A percentile compares a stretch with the other conserved stretches of the same genome.
Evolutionary conservation across 352 stramenopile genomes (phyloP).

Genomic region (Pythium vanterpoolii): DNA sequence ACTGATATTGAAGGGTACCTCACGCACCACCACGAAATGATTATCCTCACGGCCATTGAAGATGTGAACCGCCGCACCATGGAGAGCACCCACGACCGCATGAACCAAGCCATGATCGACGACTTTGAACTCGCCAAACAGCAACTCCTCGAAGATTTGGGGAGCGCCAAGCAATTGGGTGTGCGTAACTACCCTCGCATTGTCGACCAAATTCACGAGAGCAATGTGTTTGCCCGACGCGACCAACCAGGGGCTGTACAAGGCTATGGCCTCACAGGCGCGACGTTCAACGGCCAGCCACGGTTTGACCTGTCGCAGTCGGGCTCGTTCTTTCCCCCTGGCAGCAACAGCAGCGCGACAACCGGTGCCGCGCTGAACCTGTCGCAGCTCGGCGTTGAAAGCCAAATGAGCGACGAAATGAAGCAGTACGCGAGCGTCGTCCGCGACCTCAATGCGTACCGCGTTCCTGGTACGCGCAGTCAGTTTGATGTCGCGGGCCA

Average conservation of each 20-base stretch:
- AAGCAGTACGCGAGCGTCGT: slow-evolving; percentile 73
- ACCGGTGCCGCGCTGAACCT: slow-evolving; percentile 35
- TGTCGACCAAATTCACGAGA: slow-evolving; percentile 37
- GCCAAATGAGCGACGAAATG: slow-evolving; percentile 81
- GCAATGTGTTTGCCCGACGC: slow-evolving; percentile 48
- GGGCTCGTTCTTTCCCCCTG: slow-evolving; percentile 23
- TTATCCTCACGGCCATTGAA: slow-evolving; percentile 88
- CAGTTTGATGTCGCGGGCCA: slow-evolving; percentile 62
- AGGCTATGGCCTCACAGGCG: slow-evolving; percentile 45
- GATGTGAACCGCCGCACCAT: slow-evolving; percentile 80
- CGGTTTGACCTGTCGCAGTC: slow-evolving; percentile 46
- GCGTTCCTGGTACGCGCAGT: slow-evolving; percentile 63
- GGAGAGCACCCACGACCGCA: slow-evolving; percentile 74
- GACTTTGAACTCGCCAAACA: slow-evolving; percentile 81
- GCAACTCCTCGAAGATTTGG: slow-evolving; percentile 67
- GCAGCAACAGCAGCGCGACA: slow-evolving; percentile 23
- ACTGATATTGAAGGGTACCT: slow-evolving; percentile 88
- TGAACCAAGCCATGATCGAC: slow-evolving; percentile 86
- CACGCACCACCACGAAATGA: slow-evolving; percentile 90
- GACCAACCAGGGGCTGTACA: slow-evolving; percentile 18
- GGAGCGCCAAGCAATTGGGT: slow-evolving; percentile 59
- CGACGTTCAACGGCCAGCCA: slow-evolving; percentile 45
- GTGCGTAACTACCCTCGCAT: slow-evolving; percentile 73
- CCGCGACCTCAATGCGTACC: slow-evolving; percentile 65
- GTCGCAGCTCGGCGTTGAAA: slow-evolving; percentile 62